These are phyloP conservation scores for Pseudotsuga menziesii DNA, from an alignment of 75 land plant genomes.

Conservation along the genomic window DNA sequence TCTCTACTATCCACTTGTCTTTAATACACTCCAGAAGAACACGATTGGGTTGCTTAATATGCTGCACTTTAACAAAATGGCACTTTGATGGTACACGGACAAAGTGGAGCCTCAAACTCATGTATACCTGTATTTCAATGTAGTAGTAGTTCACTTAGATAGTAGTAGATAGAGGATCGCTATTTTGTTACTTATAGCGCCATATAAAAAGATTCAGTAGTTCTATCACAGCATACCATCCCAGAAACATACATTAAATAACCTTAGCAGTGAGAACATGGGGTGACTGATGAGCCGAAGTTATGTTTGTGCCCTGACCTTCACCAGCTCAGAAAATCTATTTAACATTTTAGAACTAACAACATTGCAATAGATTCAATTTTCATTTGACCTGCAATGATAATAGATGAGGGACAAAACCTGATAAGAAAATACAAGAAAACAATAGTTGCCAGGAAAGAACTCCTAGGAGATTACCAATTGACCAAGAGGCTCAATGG, in stretches of 20 bases:
- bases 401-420: too few relatives aligned
- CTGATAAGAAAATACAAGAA: too few relatives aligned
- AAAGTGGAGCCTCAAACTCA: slow-evolving; percentile 50
- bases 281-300: background rate
- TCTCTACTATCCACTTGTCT: slow-evolving; percentile 39
- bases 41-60: slow-evolving; percentile 34
- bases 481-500: too few relatives aligned
- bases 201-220: background rate
- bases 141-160: background rate
- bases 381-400: background rate
- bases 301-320: background rate
- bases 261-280: background rate
- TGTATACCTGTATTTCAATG: slow-evolving; percentile 26
- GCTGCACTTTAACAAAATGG: slow-evolving; percentile 35
- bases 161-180: background rate
- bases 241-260: background rate
- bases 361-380: background rate
- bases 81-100: slow-evolving; percentile 46
- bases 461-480: too few relatives aligned
- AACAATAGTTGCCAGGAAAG: too few relatives aligned
- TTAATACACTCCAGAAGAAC: slow-evolving; percentile 34
- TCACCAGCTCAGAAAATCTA: background rate
- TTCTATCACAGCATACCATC: background rate
- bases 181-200: background rate
- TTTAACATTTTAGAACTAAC: background rate